Evolutionary conservation across 257 asterid genomes (phyloP).

Genomic region (Salvia rosmarinus): DNA sequence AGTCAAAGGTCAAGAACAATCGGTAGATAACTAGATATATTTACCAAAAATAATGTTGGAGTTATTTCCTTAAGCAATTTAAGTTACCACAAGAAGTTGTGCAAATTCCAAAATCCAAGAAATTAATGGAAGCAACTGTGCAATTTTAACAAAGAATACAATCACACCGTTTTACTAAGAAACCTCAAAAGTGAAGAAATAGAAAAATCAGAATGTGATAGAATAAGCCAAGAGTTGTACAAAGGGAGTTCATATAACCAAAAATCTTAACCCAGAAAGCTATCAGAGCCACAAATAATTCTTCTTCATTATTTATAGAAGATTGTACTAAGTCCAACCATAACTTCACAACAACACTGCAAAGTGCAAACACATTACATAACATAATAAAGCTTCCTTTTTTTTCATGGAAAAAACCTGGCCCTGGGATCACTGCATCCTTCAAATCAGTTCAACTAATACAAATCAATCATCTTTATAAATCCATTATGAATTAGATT

Average conservation of each 20-base stretch:
- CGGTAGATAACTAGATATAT: background rate
- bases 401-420: too few species aligned
- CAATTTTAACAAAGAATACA: too few species aligned
- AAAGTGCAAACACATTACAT: background rate
- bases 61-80: background rate
- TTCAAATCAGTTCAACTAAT: too few species aligned
- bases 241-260: background rate
- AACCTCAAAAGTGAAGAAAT: background rate
- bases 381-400: background rate
- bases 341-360: too few species aligned
- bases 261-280: too few species aligned
- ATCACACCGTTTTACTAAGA: background rate
- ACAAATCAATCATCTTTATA: too few species aligned
- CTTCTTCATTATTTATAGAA: too few species aligned
- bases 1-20: background rate
- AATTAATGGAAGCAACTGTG: too few species aligned
- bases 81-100: background rate
- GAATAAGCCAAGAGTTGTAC: background rate
- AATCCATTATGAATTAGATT: too few species aligned
- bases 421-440: too few species aligned
- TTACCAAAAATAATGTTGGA: background rate
- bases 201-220: background rate
- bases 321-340: too few species aligned
- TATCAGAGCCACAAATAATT: too few species aligned
- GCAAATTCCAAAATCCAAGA: background rate